These are phyloP conservation scores for Globisporangium barbulae DNA, from an alignment of 352 stramenopile genomes.

Conservation along the genomic window DNA sequence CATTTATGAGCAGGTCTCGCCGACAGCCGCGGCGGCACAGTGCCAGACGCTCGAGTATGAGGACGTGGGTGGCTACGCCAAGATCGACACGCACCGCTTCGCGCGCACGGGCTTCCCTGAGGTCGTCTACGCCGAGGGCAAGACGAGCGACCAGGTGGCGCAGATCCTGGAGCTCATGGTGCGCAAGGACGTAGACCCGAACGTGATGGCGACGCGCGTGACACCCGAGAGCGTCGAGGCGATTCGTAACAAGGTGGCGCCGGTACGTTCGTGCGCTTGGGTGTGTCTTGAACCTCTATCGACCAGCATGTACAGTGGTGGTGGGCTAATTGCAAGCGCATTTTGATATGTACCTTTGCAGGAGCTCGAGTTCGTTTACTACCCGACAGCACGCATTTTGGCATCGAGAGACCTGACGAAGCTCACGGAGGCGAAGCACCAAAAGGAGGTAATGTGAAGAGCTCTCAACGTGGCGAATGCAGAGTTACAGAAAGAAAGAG, in stretches of 20 bases:
- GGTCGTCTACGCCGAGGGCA: conserved; percentile 93
- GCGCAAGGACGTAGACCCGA: conserved; percentile 34
- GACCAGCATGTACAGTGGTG: not conserved
- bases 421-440: not conserved
- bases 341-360: conserved; percentile 5
- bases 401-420: conserved; percentile 35
- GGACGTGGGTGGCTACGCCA: conserved; percentile 50
- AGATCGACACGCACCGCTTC: conserved; percentile 89
- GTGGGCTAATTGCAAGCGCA: not conserved
- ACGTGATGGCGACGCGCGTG: conserved; percentile 86
- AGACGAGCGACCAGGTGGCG: conserved; percentile 88
- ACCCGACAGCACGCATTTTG: conserved; percentile 68
- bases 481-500: no score
- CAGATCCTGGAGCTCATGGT: conserved; percentile 90
- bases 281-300: not conserved
- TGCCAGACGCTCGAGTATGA: conserved; percentile 48
- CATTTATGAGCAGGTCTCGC: conserved; percentile 21
- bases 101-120: conserved; percentile 93
- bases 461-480: not conserved
- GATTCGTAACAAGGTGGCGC: conserved; percentile 32
- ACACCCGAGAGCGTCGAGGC: conserved; percentile 34
- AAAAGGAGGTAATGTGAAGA: not conserved
- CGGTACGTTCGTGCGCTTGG: conserved; percentile 24
- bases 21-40: conserved; percentile 21
- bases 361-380: conserved; percentile 53